Evolutionary conservation across 257 asterid species (phyloP).

Genomic region (Capsicum rhomboideum): DNA sequence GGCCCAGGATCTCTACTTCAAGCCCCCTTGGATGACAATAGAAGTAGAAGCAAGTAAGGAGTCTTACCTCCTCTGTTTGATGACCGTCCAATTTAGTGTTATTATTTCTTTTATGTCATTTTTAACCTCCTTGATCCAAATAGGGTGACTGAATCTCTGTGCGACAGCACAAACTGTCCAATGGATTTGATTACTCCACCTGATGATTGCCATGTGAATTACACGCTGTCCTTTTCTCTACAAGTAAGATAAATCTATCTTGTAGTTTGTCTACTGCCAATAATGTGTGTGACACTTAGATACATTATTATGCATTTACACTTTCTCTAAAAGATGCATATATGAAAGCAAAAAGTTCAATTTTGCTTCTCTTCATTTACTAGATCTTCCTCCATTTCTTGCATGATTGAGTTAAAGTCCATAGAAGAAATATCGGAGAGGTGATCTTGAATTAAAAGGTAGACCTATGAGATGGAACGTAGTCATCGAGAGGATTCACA

Average conservation of each 20-base stretch:
- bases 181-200: conserved; percentile 85
- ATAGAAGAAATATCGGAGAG: neutral
- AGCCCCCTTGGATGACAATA: conserved; percentile 86
- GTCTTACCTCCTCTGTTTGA: conserved; percentile 3
- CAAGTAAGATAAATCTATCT: conserved; percentile 54
- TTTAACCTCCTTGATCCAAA: conserved; percentile 15
- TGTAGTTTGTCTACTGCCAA: conserved; percentile 1
- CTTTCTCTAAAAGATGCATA: neutral
- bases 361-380: neutral
- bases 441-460: neutral
- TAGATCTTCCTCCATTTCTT: neutral
- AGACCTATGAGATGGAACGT: neutral
- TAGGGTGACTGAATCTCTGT: conserved; percentile 84
- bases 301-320: neutral
- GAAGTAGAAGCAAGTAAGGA: conserved; percentile 62
- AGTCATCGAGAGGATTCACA: neutral
- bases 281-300: neutral
- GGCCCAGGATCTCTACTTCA: conserved; percentile 94
- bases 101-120: neutral
- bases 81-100: neutral
- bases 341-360: neutral
- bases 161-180: conserved; percentile 80
- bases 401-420: neutral
- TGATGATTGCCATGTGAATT: conserved; percentile 96
- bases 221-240: conserved; percentile 78